Percentiles rank a stretch among this genome's conserved stretches.
Conservation (phyloP, 2,329 filamentous ascomycete species). For the Penicillium brasilianum region DNA sequence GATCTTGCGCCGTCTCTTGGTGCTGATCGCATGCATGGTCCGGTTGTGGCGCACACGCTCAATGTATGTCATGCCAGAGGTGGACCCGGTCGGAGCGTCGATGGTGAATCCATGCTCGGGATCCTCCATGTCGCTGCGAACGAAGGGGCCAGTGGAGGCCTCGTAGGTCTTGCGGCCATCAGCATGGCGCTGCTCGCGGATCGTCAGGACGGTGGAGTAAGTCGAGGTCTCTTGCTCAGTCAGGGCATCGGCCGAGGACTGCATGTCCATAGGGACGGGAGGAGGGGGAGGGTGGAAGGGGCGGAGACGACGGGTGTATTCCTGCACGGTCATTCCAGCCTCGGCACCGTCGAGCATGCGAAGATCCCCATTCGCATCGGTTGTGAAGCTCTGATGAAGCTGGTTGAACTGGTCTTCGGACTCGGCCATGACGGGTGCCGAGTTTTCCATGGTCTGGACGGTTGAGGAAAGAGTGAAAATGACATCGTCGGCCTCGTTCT, state of each 20-base stretch:
- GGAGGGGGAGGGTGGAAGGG: constrained; percentile 86
- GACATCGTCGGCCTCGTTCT: constrained; percentile 59
- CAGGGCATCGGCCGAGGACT: constrained; percentile 45
- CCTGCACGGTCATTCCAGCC: constrained; percentile 69
- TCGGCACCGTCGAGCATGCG: constrained; percentile 60
- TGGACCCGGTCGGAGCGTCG: constrained; percentile 60
- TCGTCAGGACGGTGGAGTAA: constrained; percentile 57
- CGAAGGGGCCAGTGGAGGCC: constrained; percentile 57
- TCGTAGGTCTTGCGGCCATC: constrained; percentile 59
- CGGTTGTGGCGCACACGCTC: constrained; percentile 66
- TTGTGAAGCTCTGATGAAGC: constrained; percentile 34
- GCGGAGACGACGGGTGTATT: constrained; percentile 71
- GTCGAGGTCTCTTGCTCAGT: constrained; percentile 44
- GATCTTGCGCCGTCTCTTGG: constrained; percentile 87
- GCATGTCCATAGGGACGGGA: constrained; percentile 62
- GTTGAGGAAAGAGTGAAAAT: constrained; percentile 67
- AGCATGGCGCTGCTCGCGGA: constrained; percentile 58
- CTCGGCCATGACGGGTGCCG: constrained; percentile 39
- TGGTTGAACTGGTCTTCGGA: constrained; percentile 43
- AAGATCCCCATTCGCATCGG: constrained; percentile 43
- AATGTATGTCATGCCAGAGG: constrained; percentile 58
- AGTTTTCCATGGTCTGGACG: constrained; percentile 51
- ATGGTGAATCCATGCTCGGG: constrained; percentile 47
- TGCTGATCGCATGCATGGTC: constrained; percentile 81
- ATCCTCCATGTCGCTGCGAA: constrained; percentile 47